Evolutionary conservation across 2,329 filamentous ascomycete species (phyloP).

Genomic region (Fusarium sp.): DNA sequence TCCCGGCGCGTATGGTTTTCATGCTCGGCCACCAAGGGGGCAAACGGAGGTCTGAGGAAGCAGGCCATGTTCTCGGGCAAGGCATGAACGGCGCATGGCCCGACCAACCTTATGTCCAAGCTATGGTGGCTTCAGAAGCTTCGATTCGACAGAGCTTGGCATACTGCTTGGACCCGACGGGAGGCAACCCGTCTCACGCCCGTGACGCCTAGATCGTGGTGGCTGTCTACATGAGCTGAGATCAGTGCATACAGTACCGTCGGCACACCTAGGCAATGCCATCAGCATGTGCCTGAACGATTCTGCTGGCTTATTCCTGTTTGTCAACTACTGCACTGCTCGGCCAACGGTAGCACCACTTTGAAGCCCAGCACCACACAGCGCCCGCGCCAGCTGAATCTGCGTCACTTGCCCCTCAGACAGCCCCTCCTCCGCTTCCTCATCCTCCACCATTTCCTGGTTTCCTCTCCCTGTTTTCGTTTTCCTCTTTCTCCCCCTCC

Average conservation of each 20-base stretch:
- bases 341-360: slow-evolving; percentile 13
- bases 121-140: slow-evolving; percentile 16
- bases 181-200: slow-evolving; percentile 28
- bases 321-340: slow-evolving; percentile 22
- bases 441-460: slow-evolving; percentile 21
- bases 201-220: slow-evolving; percentile 9
- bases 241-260: not conserved
- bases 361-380: slow-evolving; percentile 8
- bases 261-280: not conserved
- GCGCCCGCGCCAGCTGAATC: slow-evolving; percentile 38
- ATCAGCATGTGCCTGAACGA: slow-evolving; percentile 12
- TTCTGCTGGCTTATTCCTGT: slow-evolving; percentile 30
- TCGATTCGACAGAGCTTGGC: slow-evolving; percentile 16
- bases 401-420: slow-evolving; percentile 46
- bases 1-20: slow-evolving; percentile 41
- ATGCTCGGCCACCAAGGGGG: slow-evolving; percentile 34
- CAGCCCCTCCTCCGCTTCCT: slow-evolving; percentile 33
- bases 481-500: slow-evolving; percentile 22
- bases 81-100: slow-evolving; percentile 16
- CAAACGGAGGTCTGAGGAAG: slow-evolving; percentile 18
- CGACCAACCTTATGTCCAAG: slow-evolving; percentile 9
- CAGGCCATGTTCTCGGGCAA: slow-evolving; percentile 18
- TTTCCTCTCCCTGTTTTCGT: slow-evolving; percentile 22
- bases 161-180: slow-evolving; percentile 7
- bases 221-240: slow-evolving; percentile 24